Base-by-base conservation (phyloP, 2,329 filamentous ascomycete species). In the Trichoderma koningiopsis region DNA sequence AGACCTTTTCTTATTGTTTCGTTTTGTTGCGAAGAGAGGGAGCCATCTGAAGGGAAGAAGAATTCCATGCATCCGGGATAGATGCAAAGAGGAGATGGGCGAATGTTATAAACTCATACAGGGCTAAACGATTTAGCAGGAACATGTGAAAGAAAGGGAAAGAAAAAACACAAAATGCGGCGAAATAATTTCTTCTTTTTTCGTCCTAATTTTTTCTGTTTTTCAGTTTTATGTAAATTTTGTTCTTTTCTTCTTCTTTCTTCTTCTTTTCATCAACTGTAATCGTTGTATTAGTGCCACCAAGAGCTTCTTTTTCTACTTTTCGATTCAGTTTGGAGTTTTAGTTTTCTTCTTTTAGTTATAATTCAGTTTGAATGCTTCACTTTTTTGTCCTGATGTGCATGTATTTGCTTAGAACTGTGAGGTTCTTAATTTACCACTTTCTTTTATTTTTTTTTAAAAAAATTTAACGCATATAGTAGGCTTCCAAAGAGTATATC, bases 71-170 rank as follows among this genome's bases (percentile, higher is more conserved):
- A 56, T 64, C 49, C 35, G 56, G 27, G 33, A 24, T 37, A 43
- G 63, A 49, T 67, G 63, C 63, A 10, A 43, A 43, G 63, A 49
- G 43, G 53, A 67, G 11, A 49, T 43, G 40, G 55, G 31, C 63
- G 52, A 58, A 40, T 58, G 3, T 47, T 43, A 67, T 67, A 67
- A 59, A 67, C 53, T 59, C 29, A 67, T 67, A 67, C 63, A 67
- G 63, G 63, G 63, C 53, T 59, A 67, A 29, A 43, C 40, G 63
- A 55, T 37, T 43, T 59, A 67, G 63, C 63, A 67, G 55, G 63
- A 49, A 59, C 58, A 29, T 59, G 63, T 52, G 63, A 35, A 52
- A 67, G 63, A 67, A 43, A 67, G 63, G 63, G 63, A 37, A 59
- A 59, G 35, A 40, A 35, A 67, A 31, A n/a, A 43, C 40, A 43